These are phyloP conservation scores for Rhizopus delemar DNA, from an alignment of 371 early-diverging fungal species.

Conservation along the genomic window DNA sequence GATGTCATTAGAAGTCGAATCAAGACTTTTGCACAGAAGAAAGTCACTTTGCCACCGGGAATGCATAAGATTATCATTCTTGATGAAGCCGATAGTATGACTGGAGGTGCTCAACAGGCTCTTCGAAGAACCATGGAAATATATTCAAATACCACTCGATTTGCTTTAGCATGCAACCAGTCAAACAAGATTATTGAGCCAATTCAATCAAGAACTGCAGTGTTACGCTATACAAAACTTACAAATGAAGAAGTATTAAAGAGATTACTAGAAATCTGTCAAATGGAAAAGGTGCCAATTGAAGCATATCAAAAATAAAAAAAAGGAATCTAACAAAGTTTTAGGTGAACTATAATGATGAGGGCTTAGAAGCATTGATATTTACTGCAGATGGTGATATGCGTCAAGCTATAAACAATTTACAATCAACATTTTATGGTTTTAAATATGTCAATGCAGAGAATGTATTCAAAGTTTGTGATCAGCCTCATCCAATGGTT, in stretches of 20 bases:
- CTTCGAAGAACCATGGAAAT: constrained; percentile 98
- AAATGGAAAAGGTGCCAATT: constrained; percentile 69
- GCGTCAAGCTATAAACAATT: constrained; percentile 97
- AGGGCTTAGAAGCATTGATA: constrained; percentile 91
- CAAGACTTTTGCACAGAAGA: constrained; percentile 98
- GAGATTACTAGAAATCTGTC: constrained; percentile 82
- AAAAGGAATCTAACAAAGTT: not conserved
- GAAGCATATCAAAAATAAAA: not conserved
- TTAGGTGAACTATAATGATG: constrained; percentile 78
- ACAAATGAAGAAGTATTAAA: constrained; percentile 74
- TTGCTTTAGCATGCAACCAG: constrained; percentile 98
- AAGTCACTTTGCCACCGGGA: constrained; percentile 88
- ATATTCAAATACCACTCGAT: constrained; percentile 92
- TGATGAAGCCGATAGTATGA: constrained; percentile 99
- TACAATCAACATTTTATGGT: constrained; percentile 91
- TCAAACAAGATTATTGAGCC: constrained; percentile 98
- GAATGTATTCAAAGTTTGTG: constrained; percentile 94
- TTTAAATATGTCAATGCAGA: constrained; percentile 82
- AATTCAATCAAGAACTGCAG: constrained; percentile 98
- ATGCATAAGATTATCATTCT: constrained; percentile 96
- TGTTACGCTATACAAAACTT: constrained; percentile 85
- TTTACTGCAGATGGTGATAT: constrained; percentile 98
- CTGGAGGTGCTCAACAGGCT: constrained; percentile 94
- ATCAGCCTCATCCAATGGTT: constrained; percentile 90
- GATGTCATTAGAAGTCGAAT: constrained; percentile 97